These are phyloP conservation scores for Solanum hybrid DNA, from an alignment of 305 asterid species.

Conservation along the genomic window DNA sequence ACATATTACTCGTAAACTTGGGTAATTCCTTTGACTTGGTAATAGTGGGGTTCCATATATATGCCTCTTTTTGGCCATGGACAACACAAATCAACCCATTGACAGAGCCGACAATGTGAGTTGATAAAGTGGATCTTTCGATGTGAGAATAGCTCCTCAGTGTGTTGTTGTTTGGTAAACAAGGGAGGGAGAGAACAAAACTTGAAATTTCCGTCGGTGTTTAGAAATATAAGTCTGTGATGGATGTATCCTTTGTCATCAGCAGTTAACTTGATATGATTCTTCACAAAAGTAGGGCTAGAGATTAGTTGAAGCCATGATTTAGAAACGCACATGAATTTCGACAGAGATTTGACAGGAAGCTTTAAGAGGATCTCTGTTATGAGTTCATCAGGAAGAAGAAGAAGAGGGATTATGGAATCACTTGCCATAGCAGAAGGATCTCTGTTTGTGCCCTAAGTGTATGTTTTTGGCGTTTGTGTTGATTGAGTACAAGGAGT, in stretches of 20 bases:
- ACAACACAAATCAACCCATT: conserved; percentile 1
- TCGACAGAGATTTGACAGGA: no score
- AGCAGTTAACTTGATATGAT: no score
- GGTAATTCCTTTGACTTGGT: not conserved
- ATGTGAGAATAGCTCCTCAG: not conserved
- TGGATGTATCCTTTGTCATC: no score
- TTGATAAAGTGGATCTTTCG: not conserved
- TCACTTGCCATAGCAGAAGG: no score
- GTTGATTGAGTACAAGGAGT: no score
- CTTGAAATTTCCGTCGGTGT: not conserved
- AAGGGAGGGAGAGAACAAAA: not conserved
- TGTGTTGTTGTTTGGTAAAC: not conserved
- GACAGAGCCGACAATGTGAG: not conserved
- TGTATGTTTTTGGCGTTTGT: no score
- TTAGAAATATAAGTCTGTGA: not conserved
- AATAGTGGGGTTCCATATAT: not conserved
- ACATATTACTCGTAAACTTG: not conserved
- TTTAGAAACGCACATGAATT: not conserved
- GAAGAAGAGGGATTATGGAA: no score
- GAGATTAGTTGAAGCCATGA: not conserved
- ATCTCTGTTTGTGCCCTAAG: no score
- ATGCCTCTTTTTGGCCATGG: not conserved
- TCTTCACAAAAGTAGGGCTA: no score
- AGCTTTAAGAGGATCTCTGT: no score
- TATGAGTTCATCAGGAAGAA: no score